These are phyloP conservation scores for Erysimum pusillum DNA, from an alignment of 441 rosid genomes.

Conservation along the genomic window DNA sequence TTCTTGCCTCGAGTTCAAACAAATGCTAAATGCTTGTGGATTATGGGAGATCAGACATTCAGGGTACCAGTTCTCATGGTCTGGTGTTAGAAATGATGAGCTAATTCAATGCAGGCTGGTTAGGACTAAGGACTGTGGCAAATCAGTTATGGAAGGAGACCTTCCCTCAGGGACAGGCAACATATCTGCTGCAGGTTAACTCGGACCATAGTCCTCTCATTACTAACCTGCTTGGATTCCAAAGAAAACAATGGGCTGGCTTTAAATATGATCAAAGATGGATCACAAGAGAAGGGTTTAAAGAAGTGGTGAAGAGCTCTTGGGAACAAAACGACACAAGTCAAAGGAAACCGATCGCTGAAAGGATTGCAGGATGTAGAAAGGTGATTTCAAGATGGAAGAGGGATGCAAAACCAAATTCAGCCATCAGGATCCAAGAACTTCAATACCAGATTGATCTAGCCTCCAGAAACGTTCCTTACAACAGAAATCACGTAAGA, in stretches of 20 bases:
- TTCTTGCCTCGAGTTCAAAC: no score
- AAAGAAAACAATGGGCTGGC: accelerated
- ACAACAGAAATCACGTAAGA: accelerated
- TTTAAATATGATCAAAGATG: background rate
- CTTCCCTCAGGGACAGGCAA: background rate
- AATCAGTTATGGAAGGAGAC: background rate
- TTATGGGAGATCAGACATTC: no score
- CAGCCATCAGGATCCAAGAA: background rate
- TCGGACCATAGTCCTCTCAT: background rate
- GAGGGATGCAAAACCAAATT: no score
- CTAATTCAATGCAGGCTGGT: background rate
- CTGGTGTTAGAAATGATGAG: background rate
- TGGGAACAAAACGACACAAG: no score
- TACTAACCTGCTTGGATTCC: accelerated
- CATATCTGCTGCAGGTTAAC: no score
- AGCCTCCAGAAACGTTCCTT: accelerated
- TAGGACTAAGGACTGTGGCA: background rate
- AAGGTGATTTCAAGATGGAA: no score
- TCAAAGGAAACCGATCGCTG: no score
- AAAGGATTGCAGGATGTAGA: no score
- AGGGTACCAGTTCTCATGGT: background rate
- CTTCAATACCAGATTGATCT: background rate
- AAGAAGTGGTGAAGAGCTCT: no score
- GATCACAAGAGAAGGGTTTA: background rate
- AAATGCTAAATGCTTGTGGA: no score